Conservation (phyloP, 1,284 basidiomycete species). For the Agroathelia rolfsii region DNA sequence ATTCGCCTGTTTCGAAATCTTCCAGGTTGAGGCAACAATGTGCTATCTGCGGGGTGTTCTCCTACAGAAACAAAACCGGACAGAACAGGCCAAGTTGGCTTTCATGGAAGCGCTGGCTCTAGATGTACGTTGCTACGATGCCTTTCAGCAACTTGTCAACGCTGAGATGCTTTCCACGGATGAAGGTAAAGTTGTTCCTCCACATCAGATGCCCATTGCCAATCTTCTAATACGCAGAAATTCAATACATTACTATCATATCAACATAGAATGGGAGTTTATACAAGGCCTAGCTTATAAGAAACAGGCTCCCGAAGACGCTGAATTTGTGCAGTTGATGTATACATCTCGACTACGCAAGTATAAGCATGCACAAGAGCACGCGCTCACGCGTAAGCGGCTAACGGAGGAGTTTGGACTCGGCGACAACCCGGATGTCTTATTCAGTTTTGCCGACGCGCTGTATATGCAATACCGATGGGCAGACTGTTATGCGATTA, state of each 20-base stretch:
- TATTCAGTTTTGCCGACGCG: conserved; percentile 88
- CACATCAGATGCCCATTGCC: conserved; percentile 5
- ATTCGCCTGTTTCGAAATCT: background rate
- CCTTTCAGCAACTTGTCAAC: conserved; percentile 83
- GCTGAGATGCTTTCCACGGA: conserved; percentile 90
- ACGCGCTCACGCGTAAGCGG: conserved; percentile 62
- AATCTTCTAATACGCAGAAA: conserved; percentile 2
- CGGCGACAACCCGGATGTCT: conserved; percentile 84
- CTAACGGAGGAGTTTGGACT: conserved; percentile 75
- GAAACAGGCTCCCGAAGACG: conserved; percentile 79
- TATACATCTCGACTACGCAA: conserved; percentile 90
- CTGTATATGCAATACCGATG: conserved; percentile 83
- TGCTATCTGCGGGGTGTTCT: conserved; percentile 89
- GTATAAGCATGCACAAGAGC: conserved; percentile 76
- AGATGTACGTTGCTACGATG: conserved; percentile 97
- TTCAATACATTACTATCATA: conserved; percentile 1
- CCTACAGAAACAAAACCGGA: conserved; percentile 88
- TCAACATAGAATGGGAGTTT: conserved; percentile 85
- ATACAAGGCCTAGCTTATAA: conserved; percentile 77
- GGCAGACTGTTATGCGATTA: conserved; percentile 89
- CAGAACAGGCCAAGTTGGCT: conserved; percentile 81
- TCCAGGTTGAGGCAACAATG: conserved; percentile 88
- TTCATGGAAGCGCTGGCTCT: conserved; percentile 92
- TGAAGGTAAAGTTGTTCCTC: conserved; percentile 54
- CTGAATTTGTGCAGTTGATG: conserved; percentile 83